Evolutionary conservation across 129 eudicot species (phyloP).

Genomic region (Cynara cardunculus): DNA sequence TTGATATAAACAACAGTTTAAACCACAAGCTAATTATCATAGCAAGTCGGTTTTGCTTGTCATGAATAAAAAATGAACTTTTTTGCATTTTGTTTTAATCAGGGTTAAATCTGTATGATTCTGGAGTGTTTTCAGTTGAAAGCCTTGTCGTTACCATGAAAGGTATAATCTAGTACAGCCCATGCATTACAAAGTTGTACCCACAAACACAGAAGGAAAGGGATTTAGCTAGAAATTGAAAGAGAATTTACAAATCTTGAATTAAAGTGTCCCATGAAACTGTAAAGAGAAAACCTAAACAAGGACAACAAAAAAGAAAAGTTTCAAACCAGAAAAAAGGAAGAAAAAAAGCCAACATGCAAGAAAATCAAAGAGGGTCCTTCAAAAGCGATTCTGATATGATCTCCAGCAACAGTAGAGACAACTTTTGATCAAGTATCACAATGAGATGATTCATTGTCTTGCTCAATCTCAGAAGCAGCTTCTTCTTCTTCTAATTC

Average conservation of each 20-base stretch:
- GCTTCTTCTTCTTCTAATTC: slow-evolving; percentile 49
- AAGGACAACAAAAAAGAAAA: slow-evolving; percentile 13
- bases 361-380: slow-evolving; percentile 42
- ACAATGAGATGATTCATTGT: slow-evolving; percentile 42
- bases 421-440: slow-evolving; percentile 30
- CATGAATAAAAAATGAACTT: not conserved
- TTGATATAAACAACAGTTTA: no score
- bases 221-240: slow-evolving; percentile 11
- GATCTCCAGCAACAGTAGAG: slow-evolving; percentile 23
- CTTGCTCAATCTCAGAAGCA: slow-evolving; percentile 45
- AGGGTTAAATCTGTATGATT: not conserved
- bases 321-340: not conserved
- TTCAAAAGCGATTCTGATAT: slow-evolving; percentile 36
- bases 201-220: not conserved
- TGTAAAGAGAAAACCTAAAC: slow-evolving; percentile 26
- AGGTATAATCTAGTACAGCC: not conserved
- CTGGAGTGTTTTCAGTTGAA: not conserved
- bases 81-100: no score
- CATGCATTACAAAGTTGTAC: not conserved
- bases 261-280: slow-evolving; percentile 18
- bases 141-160: not conserved
- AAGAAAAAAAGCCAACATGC: slow-evolving; percentile 23
- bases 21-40: not conserved
- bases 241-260: slow-evolving; percentile 34
- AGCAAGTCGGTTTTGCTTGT: not conserved